Evolutionary conservation across 305 asterid species (phyloP), one percentile per base, ranked within the genome.

Genomic region (Fraxinus velutina): DNA sequence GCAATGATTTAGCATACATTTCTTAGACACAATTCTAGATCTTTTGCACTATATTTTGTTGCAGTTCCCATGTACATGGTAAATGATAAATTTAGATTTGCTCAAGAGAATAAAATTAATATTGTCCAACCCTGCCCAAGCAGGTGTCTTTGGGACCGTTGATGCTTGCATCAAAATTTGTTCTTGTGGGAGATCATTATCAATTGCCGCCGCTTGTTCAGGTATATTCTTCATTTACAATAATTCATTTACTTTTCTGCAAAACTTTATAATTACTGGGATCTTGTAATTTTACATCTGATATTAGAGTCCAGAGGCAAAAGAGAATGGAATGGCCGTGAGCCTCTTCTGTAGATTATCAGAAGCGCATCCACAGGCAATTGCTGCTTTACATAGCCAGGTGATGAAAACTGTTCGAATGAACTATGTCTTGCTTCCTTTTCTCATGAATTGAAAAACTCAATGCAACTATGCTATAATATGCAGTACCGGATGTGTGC

Each of bases 141-240:
- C 92, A 96, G 99, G 98, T 94, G 29, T 91, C 97, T 27, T 87
- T 93, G 91, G 99, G 99, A 73, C 98, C 98, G 19, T 89, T 96
- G 85, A 90, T 90, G 90, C 84, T 93, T 77, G 94, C 98, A 21
- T 93, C 97, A 76, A 94, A 90, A 82, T 96, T 96, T 89, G 98
- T 96, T 83, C 98, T 96, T 13, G 99, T 96, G 71, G 99, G 99
- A 80, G 99, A 96, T 91, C 97, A 96, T 88, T 96, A 96, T 88
- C 99, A 96, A 85, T 87, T 96, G 82, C 99, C 99, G 24, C 99
- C 99, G 81, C 97, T 96, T 82, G 98, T 96, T 77, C 99, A 94
- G 97, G 99, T 96, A 66, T 83, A 47, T 85, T 62, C 60, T 80
- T 79, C 66, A 66, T 76, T 85, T 71, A 75, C 72, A 33, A 5